Evolutionary conservation across 2,329 filamentous ascomycete species (phyloP).

Genomic region (Penicillium hesseltinei): DNA sequence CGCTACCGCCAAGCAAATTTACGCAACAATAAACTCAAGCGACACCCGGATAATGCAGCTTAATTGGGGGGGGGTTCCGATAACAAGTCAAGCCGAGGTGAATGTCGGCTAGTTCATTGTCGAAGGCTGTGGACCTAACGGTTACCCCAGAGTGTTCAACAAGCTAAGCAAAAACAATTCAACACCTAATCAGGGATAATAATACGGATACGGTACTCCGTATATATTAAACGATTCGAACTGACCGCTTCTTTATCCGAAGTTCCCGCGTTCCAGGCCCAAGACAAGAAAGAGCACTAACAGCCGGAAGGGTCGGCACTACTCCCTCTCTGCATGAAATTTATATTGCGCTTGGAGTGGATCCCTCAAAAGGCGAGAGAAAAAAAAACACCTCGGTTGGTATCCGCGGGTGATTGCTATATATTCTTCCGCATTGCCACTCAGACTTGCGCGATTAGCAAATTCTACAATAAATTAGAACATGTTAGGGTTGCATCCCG

Average conservation of each 20-base stretch:
- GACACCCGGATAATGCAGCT: not conserved
- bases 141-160: constrained; percentile 8
- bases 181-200: not conserved
- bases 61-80: not conserved
- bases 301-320: constrained; percentile 1
- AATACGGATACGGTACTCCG: not conserved
- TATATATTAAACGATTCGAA: not conserved
- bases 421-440: constrained; percentile 6
- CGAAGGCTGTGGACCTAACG: not conserved
- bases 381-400: not conserved
- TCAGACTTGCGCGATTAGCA: constrained; percentile 7
- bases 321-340: constrained; percentile 7
- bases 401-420: not conserved
- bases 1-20: not conserved
- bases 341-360: constrained; percentile 9
- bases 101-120: not conserved
- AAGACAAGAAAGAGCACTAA: not conserved
- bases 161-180: not conserved
- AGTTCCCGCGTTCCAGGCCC: not conserved
- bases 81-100: not conserved
- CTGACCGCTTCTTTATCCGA: constrained; percentile 6
- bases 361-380: not conserved
- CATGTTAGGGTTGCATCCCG: not conserved
- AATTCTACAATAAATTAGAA: not conserved
- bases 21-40: not conserved